Evolutionary conservation across 78 protist genomes (phyloP).

Genomic region (Monosiga brevicollis): DNA sequence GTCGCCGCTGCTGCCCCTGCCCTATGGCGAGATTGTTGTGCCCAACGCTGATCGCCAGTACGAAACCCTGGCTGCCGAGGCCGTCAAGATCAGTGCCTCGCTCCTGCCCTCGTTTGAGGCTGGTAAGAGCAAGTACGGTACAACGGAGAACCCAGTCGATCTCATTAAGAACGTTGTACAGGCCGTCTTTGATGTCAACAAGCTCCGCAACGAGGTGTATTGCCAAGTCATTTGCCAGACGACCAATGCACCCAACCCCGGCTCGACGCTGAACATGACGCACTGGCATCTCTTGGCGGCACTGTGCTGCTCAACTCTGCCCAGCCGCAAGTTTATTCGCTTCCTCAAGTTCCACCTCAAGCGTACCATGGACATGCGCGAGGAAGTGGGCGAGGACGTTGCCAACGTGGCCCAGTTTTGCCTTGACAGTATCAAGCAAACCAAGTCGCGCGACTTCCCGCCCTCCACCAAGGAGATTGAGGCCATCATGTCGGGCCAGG

Average conservation of each 20-base stretch:
- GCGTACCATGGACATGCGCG: neutral
- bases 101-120: neutral
- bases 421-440: neutral
- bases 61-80: neutral
- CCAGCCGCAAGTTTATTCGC: constrained; percentile 9
- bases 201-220: constrained; percentile 1
- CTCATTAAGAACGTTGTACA: neutral
- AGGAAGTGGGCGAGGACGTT: neutral
- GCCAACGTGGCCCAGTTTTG: neutral
- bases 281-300: constrained; percentile 5
- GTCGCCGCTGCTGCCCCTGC: constrained; percentile 7
- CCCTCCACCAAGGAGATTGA: neutral
- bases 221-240: constrained; percentile 8
- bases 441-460: constrained; percentile 3
- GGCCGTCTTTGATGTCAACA: neutral
- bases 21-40: neutral
- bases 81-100: neutral
- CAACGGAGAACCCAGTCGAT: neutral
- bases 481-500: neutral
- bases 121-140: neutral
- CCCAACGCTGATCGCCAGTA: neutral
- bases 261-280: neutral
- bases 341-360: constrained; percentile 13
- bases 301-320: neutral
- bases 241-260: neutral